Percentiles rank a stretch among this genome's conserved stretches.
Evolutionary conservation across 768 basidiomycete species (phyloP).

Genomic region (Russula sp.): DNA sequence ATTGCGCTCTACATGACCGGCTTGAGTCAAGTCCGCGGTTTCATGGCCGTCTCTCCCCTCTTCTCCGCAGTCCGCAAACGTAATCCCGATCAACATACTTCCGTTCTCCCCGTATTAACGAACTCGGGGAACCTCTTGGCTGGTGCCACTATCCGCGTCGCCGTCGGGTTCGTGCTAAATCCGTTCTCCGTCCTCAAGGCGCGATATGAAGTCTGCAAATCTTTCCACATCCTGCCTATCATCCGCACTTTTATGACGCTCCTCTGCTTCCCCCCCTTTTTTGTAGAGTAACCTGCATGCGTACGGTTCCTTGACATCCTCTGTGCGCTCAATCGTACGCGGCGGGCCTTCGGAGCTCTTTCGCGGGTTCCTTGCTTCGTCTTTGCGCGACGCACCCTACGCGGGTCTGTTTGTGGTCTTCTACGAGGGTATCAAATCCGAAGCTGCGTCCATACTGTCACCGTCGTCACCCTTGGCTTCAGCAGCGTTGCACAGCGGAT

Average conservation of each 20-base stretch:
- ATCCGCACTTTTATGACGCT: not conserved
- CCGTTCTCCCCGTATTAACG: slow-evolving; percentile 65
- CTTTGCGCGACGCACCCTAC: slow-evolving; percentile 91
- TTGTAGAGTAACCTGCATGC: slow-evolving; percentile 69
- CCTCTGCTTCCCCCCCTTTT: not conserved
- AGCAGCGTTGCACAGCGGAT: slow-evolving; percentile 50
- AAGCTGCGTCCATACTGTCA: slow-evolving; percentile 49
- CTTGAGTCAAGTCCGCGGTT: slow-evolving; percentile 71
- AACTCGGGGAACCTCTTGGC: slow-evolving; percentile 78
- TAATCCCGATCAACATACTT: slow-evolving; percentile 30
- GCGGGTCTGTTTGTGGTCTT: slow-evolving; percentile 85
- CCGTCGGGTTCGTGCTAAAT: slow-evolving; percentile 79
- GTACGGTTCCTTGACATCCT: slow-evolving; percentile 56
- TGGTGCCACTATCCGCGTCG: slow-evolving; percentile 75
- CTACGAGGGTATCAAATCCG: slow-evolving; percentile 81
- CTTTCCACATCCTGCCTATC: not conserved
- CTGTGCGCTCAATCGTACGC: slow-evolving; percentile 53
- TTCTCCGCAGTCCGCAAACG: slow-evolving; percentile 41
- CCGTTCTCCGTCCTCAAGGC: slow-evolving; percentile 91
- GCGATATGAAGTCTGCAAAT: slow-evolving; percentile 68
- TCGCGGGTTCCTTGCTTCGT: slow-evolving; percentile 81
- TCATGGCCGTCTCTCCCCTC: slow-evolving; percentile 66
- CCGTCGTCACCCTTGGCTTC: slow-evolving; percentile 42
- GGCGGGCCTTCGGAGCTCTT: slow-evolving; percentile 76
- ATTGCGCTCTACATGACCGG: slow-evolving; percentile 89